Evolutionary conservation across 2,329 filamentous ascomycete species (phyloP), one percentile per base, ranked within the genome.

Genomic region (Clathrospora elynae): DNA sequence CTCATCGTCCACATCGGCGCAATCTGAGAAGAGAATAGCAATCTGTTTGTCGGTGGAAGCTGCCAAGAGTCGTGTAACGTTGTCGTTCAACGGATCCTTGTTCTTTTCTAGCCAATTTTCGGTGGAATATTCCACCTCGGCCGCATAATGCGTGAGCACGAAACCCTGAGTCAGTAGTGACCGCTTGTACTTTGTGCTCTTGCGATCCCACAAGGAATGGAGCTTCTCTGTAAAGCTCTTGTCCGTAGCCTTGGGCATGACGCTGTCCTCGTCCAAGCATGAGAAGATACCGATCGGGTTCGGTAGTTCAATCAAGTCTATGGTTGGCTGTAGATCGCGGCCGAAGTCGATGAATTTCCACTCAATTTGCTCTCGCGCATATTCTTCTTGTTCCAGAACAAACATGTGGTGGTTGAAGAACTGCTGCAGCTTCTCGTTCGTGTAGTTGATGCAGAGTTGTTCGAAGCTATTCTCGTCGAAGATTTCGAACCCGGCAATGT

Each of bases 351-450:
- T 99, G 68, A 99, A 99, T 65, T 97, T 90, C 93, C 93, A 99
- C 72, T 99, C 93, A 57, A 99, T 99, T 70, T 96, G 89, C 67
- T 99, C 93, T 33, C 92, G 80, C 6, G 93, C 91, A 69, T 99
- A 99, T 69, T 99, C 93, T 70, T 99, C 93, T 64, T 99, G 93
- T 68, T 99, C 93, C 6, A 99, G 78, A 7, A 99, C 93, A 65
- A 99, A 99, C 93, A 99, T 99, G 75, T 99, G 95, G 67, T 99
- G 93, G 63, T 99, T 99, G 81, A 99, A 99, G 71, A 99, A 99
- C 59, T 99, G 93, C 65, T 99, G 93, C 5, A 99, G 77, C 73
- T 99, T 99, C 74, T 99, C 93, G 72, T 99, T 99, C 66, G 97
- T 95, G 66, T 97, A 99, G 76, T 99, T 99, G 79, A 99, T 99